These are phyloP conservation scores for Medicago ruthenica DNA, from an alignment of 306 rosid genomes.

Conservation along the genomic window DNA sequence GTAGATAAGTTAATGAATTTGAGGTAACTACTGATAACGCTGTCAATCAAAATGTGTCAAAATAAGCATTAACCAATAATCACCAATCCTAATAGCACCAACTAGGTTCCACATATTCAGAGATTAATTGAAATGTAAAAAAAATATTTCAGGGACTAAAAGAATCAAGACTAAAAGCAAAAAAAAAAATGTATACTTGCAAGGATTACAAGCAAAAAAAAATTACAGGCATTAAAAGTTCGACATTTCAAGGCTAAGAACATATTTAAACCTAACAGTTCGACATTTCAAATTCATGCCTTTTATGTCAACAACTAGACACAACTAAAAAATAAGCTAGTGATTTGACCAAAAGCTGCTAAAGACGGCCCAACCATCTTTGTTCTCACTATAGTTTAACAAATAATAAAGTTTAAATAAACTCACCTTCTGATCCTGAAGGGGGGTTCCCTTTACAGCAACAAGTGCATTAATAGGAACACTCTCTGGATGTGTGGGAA, in stretches of 20 bases:
- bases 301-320: not conserved
- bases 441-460: slow-evolving; percentile 96
- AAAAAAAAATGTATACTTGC: too few species aligned
- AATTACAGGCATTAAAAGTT: not conserved
- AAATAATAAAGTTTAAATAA: slow-evolving; percentile 17
- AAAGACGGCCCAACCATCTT: not conserved
- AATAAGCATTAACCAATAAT: too few species aligned
- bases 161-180: too few species aligned
- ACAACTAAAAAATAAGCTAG: not conserved
- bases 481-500: slow-evolving; percentile 96
- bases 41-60: not conserved
- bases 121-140: too few species aligned
- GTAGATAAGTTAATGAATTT: not conserved
- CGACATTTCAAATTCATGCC: not conserved
- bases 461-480: slow-evolving; percentile 93
- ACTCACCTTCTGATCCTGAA: slow-evolving; percentile 84
- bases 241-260: not conserved
- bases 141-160: too few species aligned
- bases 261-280: not conserved
- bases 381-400: not conserved
- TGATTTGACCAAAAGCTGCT: not conserved
- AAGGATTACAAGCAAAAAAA: too few species aligned
- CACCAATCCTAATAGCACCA: too few species aligned
- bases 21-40: not conserved
- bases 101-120: too few species aligned